Evolutionary conservation across 78 protist genomes (phyloP), one percentile per base, ranked within the genome.

Genomic region (Polysphondylium violaceum): DNA sequence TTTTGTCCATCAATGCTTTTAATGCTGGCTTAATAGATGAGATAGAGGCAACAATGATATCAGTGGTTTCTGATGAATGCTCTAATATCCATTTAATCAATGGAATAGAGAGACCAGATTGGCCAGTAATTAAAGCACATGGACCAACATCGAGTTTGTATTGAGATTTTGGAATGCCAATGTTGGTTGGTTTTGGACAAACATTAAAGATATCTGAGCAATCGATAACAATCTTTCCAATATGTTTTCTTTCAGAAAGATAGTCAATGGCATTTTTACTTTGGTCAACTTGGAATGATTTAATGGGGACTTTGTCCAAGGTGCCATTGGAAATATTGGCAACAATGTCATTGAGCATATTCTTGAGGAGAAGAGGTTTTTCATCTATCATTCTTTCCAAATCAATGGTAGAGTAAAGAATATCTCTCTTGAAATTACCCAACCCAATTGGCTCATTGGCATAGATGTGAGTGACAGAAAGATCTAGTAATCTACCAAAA

Each of bases 391-490:
- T 35, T 25, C 76, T 61, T 33, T 87, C 93, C 6, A 87, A 47
- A 38, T 74, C 93, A 0, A 87, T 86, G 1, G 76, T 76, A 43
- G 59, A 47, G 40, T 75, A 87, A 16, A 35, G 31, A 53, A 25
- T 50, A n/a, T 87, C 86, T 21, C 31, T 19, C 25, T 75, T 76
- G 25, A 87, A 71, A 40, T 71, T 65, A 4, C 60, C 25, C 61
- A 87, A 35, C 21, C 67, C 85, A 9, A 87, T 25, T 31, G 50
- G 71, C 40, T 72, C 67, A 27, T 87, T 69, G 16, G 81, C 74
- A 59, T 87, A 87, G 56, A 87, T 67, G n/a, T 87, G 88, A 0
- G 87, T 74, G 25, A 68, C 86, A 5, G 88, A 75, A 31, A 87
- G 36, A 56, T 87, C 93, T 12, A 74, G 50, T 7, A 87, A 35